A percentile compares a stretch with the other conserved stretches of the same genome.
Conservation (phyloP, 306 rosid genomes). For the Hippophae tibetana region DNA sequence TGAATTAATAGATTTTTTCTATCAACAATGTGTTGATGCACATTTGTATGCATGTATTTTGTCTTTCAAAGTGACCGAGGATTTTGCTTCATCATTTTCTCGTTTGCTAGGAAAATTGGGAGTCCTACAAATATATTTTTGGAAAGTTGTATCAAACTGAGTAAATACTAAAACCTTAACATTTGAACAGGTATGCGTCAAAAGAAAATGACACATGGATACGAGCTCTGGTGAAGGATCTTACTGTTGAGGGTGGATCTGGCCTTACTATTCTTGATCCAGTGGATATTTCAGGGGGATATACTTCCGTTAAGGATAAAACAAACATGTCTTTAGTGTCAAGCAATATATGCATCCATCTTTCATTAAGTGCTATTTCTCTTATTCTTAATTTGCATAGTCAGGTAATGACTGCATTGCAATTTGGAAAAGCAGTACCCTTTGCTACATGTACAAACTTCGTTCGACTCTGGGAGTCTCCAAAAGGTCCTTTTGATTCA, state of each 20-base stretch:
- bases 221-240: constrained; percentile 87
- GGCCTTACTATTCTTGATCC: constrained; percentile 90
- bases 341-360: constrained; percentile 85
- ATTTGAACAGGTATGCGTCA: constrained; percentile 75
- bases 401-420: constrained; percentile 73
- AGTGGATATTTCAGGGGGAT: constrained; percentile 93
- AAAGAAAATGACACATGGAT: constrained; percentile 94
- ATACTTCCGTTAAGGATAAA: constrained; percentile 89
- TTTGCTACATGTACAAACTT: constrained; percentile 72
- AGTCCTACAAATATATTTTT: too few species aligned
- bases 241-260: constrained; percentile 91
- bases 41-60: too few species aligned
- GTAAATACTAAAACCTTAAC: constrained; percentile 9
- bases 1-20: too few species aligned
- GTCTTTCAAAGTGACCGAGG: too few species aligned
- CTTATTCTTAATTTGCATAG: constrained; percentile 78
- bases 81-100: too few species aligned
- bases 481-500: constrained; percentile 49
- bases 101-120: too few species aligned
- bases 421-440: constrained; percentile 69
- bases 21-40: too few species aligned
- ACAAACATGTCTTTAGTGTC: constrained; percentile 76
- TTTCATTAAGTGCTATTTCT: constrained; percentile 78
- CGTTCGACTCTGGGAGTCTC: constrained; percentile 76
- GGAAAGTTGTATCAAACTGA: too few species aligned